Conservation (phyloP, 495 filamentous ascomycete genomes). For the Lineolata rhizophorae region DNA sequence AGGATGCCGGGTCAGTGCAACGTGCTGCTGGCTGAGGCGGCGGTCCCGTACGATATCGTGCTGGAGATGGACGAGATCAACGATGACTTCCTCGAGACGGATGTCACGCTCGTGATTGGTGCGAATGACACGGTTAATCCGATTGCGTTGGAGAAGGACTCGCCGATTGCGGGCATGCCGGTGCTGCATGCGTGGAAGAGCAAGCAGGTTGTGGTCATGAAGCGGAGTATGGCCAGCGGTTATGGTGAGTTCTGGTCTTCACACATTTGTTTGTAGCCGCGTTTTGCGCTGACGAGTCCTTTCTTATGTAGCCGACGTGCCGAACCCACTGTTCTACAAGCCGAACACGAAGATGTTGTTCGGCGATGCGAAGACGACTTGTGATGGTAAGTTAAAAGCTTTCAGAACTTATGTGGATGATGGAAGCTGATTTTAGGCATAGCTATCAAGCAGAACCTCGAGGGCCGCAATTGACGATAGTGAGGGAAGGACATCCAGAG, state of each 20-base stretch:
- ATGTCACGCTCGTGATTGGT: slow-evolving; percentile 67
- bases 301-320: slow-evolving; percentile 40
- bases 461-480: no score
- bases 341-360: slow-evolving; percentile 67
- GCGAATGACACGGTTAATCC: slow-evolving; percentile 77
- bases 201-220: slow-evolving; percentile 76
- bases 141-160: slow-evolving; percentile 56
- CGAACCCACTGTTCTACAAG: slow-evolving; percentile 79
- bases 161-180: slow-evolving; percentile 66
- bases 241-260: slow-evolving; percentile 32
- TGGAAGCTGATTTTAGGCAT: no score
- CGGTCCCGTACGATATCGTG: slow-evolving; percentile 67
- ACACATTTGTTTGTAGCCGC: slow-evolving; percentile 1
- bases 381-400: slow-evolving; percentile 50
- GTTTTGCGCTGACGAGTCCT: not conserved
- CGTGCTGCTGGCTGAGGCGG: slow-evolving; percentile 60
- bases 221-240: slow-evolving; percentile 58
- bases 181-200: slow-evolving; percentile 77
- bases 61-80: slow-evolving; percentile 85
- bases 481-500: no score
- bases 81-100: slow-evolving; percentile 61
- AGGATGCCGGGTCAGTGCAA: slow-evolving; percentile 79
- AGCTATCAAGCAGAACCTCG: no score
- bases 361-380: slow-evolving; percentile 59
- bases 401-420: no score